Evolutionary conservation across 768 basidiomycete genomes (phyloP), one percentile per base, ranked within the genome.

Genomic region (Phallus indusiatus): DNA sequence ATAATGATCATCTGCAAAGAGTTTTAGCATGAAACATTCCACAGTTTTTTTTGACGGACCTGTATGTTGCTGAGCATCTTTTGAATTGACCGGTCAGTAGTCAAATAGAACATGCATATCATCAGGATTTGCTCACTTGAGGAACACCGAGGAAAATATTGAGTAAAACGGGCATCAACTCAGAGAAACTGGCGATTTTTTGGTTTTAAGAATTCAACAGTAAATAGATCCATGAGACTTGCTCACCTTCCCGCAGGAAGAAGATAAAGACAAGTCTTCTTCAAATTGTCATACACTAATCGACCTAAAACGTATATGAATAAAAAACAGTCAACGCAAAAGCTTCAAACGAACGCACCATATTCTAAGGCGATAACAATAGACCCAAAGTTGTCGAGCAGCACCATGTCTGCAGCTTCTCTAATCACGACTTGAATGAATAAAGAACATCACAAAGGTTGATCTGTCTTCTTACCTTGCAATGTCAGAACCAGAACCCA

Each of bases 281-380:
- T 77, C 35, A 86, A 71, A 63, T 86, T 86, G 65, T 84, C 83
- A 64, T 80, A 85, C 17, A 81, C 79, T 12, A 84, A 73, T 37
- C 82, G 80, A 42, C 75, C 75, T 61, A 7, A 0, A 22, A n/a
- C n/a, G n/a, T n/a, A n/a, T n/a, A n/a, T n/a, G n/a, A n/a, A n/a
- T n/a, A n/a, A n/a, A n/a, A n/a, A n/a, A n/a, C n/a, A n/a, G n/a
- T n/a, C n/a, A n/a, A n/a, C n/a, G n/a, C n/a, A n/a, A n/a, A 36
- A 21, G 49, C 62, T 62, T 47, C 12, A 2, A 14, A 2, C 1
- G 64, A 18, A 9, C 59, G 47, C 47, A 61, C 85, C 85, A 67
- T 84, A 83, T 67, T 83, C 75, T 64, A 86, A 78, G 1, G 81
- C 85, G 47, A 76, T 76, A 54, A 82, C 75, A 61, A 86, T 85